Percentiles rank a stretch among this genome's conserved stretches.
These are phyloP conservation scores for Colletotrichum australisinense DNA, from an alignment of 2,329 filamentous ascomycete genomes.

Conservation along the genomic window DNA sequence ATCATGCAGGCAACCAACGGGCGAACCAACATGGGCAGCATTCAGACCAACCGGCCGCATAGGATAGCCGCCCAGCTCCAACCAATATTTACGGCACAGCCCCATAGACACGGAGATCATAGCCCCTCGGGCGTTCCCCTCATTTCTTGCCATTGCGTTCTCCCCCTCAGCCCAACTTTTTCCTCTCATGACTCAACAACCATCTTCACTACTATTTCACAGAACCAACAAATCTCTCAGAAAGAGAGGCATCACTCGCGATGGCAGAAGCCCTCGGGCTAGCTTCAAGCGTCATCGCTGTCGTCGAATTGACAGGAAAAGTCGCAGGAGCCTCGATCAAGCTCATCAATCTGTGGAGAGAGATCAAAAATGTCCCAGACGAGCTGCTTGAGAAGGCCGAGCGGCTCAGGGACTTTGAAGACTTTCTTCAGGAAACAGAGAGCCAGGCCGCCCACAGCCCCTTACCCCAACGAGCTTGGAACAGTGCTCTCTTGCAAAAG, in stretches of 20 bases:
- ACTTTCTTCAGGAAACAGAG: constrained; percentile 5
- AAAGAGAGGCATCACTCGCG: not conserved
- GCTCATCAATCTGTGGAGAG: constrained; percentile 27
- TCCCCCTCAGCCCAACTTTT: too few species aligned
- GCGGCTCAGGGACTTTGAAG: not conserved
- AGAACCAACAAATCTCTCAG: too few species aligned
- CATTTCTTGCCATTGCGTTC: not conserved
- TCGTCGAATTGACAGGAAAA: constrained; percentile 29
- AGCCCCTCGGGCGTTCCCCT: not conserved
- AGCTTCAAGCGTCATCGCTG: constrained; percentile 16
- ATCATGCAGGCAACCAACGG: not conserved
- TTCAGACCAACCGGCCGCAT: not conserved
- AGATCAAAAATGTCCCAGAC: constrained; percentile 34
- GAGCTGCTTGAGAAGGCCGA: not conserved
- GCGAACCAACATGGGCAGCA: not conserved
- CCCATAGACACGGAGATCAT: not conserved
- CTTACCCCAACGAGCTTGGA: not conserved
- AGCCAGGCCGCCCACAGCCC: not conserved
- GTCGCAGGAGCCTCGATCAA: constrained; percentile 33
- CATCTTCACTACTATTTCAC: too few species aligned
- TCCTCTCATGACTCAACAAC: not conserved
- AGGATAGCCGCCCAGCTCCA: not conserved
- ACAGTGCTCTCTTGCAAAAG: not conserved
- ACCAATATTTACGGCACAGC: not conserved
- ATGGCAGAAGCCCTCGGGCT: constrained; percentile 26